These are phyloP conservation scores for Cercophora samala DNA, from an alignment of 495 filamentous ascomycete genomes.

Conservation along the genomic window DNA sequence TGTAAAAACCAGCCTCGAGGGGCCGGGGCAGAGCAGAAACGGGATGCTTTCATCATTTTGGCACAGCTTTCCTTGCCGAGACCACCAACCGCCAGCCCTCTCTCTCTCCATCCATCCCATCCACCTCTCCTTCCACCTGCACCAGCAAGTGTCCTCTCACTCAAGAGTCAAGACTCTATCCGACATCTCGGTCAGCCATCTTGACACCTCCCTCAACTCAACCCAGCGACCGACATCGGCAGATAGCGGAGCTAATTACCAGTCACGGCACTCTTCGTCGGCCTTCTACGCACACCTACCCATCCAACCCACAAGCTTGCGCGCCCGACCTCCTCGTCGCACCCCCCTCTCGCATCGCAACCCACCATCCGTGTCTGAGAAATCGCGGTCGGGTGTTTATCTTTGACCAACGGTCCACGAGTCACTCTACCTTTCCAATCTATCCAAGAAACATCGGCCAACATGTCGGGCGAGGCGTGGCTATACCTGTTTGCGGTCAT, in stretches of 20 bases:
- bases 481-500: slow-evolving; percentile 97
- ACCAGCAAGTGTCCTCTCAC: slow-evolving; percentile 18
- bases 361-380: not conserved
- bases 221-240: slow-evolving; percentile 4
- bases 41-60: slow-evolving; percentile 29
- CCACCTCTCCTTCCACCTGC: slow-evolving; percentile 28
- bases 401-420: slow-evolving; percentile 9
- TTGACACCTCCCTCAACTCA: not conserved
- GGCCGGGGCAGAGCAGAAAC: too few species aligned
- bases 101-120: slow-evolving; percentile 28
- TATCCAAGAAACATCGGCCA: slow-evolving; percentile 38
- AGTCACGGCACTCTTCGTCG: not conserved
- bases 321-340: not conserved
- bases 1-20: slow-evolving; percentile 24
- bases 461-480: slow-evolving; percentile 99
- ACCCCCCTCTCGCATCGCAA: not conserved
- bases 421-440: not conserved
- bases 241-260: slow-evolving; percentile 1
- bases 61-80: slow-evolving; percentile 21
- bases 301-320: not conserved
- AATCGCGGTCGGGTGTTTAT: not conserved
- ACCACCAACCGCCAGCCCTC: slow-evolving; percentile 28
- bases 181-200: not conserved
- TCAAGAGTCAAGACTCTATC: slow-evolving; percentile 3
- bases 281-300: not conserved